Evolutionary conservation across 306 rosid genomes (phyloP).

Genomic region (Senna siamea): DNA sequence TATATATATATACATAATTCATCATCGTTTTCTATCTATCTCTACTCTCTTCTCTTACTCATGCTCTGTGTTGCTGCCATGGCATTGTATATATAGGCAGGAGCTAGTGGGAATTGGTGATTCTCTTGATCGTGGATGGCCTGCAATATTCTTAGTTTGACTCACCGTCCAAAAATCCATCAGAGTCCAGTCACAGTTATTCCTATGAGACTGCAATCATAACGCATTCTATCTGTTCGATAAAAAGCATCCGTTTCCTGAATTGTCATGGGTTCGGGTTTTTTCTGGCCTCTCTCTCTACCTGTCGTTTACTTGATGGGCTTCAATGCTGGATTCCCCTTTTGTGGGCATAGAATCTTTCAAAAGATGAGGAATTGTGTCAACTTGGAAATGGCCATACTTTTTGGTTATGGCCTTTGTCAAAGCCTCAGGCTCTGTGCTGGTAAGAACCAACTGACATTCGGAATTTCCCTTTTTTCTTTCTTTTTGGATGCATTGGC

Average conservation of each 20-base stretch:
- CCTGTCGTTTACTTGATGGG: conserved; percentile 30
- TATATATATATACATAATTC: too few relatives aligned
- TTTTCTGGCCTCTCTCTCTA: conserved; percentile 17
- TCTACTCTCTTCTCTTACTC: background rate
- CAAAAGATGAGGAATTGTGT: conserved; percentile 17
- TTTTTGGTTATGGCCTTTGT: conserved; percentile 25
- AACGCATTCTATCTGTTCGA: background rate
- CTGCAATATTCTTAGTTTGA: conserved; percentile 34
- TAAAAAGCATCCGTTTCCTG: conserved; percentile 17
- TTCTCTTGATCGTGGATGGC: conserved; percentile 29
- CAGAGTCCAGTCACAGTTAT: conserved; percentile 18
- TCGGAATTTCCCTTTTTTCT: background rate
- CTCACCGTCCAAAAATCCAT: conserved; percentile 10
- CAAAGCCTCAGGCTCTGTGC: background rate
- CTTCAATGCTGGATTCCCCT: conserved; percentile 29
- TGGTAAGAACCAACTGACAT: conserved; percentile 3
- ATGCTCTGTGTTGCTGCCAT: too few relatives aligned
- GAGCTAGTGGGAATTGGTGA: conserved; percentile 30
- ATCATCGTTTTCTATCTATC: too few relatives aligned
- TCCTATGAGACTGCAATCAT: conserved; percentile 15
- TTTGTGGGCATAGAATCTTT: conserved; percentile 45
- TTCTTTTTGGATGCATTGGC: background rate
- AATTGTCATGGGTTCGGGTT: conserved; percentile 10
- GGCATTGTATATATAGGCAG: conserved; percentile 16
- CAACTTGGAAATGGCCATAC: conserved; percentile 11